Conservation (phyloP, 495 filamentous ascomycete genomes). For the Aspergillus olivimuriae region DNA sequence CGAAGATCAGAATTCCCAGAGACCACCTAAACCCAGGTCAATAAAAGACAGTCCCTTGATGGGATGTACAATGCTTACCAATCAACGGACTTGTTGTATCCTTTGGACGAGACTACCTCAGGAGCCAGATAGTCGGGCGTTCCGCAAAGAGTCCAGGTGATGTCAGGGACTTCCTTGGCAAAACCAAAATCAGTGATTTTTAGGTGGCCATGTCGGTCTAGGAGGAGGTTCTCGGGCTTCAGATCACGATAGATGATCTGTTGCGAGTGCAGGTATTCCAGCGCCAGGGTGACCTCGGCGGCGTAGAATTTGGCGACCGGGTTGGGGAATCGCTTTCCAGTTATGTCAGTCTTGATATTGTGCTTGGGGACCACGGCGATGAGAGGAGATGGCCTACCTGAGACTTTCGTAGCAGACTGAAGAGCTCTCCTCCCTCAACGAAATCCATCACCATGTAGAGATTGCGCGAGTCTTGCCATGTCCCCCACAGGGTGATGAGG, state of each 20-base stretch:
- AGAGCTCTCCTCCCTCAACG: constrained; percentile 97
- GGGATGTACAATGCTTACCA: constrained; percentile 56
- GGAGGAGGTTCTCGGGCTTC: constrained; percentile 91
- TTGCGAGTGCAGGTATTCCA: constrained; percentile 91
- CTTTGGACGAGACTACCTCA: constrained; percentile 94
- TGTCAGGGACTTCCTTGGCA: constrained; percentile 96
- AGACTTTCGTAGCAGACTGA: constrained; percentile 90
- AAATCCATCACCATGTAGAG: constrained; percentile 99
- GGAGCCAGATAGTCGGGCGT: constrained; percentile 98
- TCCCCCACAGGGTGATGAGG: constrained; percentile 95
- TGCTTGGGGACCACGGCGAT: no score
- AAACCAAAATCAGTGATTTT: constrained; percentile 99
- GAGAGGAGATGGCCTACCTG: constrained; percentile 61
- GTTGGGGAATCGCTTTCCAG: constrained; percentile 99
- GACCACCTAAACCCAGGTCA: constrained; percentile 70
- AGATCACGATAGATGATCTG: constrained; percentile 97
- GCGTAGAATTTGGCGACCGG: constrained; percentile 99
- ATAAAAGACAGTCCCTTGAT: background rate
- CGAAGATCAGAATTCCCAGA: constrained; percentile 94
- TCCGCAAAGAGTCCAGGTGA: constrained; percentile 97
- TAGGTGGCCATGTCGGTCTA: constrained; percentile 93
- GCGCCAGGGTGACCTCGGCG: constrained; percentile 88
- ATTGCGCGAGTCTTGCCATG: constrained; percentile 91
- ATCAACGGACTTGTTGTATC: constrained; percentile 98
- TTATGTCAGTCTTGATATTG: no score